phyloP scores from a whole-genome alignment of 176 grass and related monocot species.

The Saccharum officinarum region DNA sequence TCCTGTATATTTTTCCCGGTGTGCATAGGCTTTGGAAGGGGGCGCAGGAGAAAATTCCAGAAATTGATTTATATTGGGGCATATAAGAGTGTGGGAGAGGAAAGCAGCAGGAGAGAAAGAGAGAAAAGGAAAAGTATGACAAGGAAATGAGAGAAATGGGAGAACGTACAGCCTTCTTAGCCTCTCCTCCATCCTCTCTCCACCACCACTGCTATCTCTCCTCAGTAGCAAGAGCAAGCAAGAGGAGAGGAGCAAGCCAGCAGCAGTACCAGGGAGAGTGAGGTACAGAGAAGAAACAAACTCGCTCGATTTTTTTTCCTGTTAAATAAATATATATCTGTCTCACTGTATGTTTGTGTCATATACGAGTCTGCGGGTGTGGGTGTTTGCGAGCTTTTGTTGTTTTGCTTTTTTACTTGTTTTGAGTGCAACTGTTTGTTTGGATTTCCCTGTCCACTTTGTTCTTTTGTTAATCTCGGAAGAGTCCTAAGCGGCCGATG shows the following conservation, averaged over 20 bases:
- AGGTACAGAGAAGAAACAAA: conserved; percentile 51
- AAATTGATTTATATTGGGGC: conserved; percentile 39
- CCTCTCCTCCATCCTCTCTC: conserved; percentile 45
- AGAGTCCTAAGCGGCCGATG: conserved; percentile 56
- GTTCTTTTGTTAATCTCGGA: conserved; percentile 83
- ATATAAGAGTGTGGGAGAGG: conserved; percentile 46
- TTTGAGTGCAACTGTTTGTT: conserved; percentile 95
- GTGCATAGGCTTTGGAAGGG: conserved; percentile 34
- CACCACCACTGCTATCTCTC: conserved; percentile 33
- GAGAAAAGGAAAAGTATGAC: conserved; percentile 75
- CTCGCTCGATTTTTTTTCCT: conserved; percentile 38
- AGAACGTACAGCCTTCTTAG: conserved; percentile 72
- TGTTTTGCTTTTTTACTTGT: conserved; percentile 80
- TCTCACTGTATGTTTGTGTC: conserved; percentile 46
- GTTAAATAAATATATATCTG: conserved; percentile 18
- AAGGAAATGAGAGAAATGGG: conserved; percentile 85
- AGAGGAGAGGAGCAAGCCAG: conserved; percentile 17
- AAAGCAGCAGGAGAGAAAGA: conserved; percentile 35
- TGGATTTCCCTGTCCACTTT: conserved; percentile 88
- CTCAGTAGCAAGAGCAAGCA: conserved; percentile 12
- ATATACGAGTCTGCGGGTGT: conserved; percentile 49
- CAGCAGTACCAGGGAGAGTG: conserved; percentile 28
- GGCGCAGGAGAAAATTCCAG: conserved; percentile 5
- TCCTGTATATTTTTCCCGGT: conserved; percentile 47
- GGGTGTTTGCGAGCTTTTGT: conserved; percentile 77